These are phyloP conservation scores for Rutstroemia sp. DNA, from an alignment of 2,329 filamentous ascomycete species.

Conservation along the genomic window DNA sequence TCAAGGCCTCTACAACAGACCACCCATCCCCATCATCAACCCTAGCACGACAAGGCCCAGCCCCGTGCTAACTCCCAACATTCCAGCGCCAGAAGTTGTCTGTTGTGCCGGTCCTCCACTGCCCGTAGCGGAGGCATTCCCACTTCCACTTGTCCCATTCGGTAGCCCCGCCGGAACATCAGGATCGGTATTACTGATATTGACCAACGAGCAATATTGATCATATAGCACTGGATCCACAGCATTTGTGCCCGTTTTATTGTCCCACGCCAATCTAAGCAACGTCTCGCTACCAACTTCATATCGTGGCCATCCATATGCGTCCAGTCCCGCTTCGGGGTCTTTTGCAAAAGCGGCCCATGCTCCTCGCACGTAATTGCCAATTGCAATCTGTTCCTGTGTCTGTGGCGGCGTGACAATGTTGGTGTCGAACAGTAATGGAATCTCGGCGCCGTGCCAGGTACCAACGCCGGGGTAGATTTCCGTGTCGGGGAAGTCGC, in stretches of 20 bases:
- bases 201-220: not conserved
- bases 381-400: slow-evolving; percentile 25
- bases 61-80: too few relatives aligned
- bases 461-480: slow-evolving; percentile 28
- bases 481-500: slow-evolving; percentile 30
- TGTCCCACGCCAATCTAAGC: slow-evolving; percentile 11
- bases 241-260: slow-evolving; percentile 8
- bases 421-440: slow-evolving; percentile 27
- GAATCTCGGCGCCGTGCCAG: slow-evolving; percentile 31
- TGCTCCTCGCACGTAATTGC: slow-evolving; percentile 31
- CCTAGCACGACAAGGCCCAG: too few relatives aligned
- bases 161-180: too few relatives aligned
- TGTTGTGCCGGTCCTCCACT: too few relatives aligned
- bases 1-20: too few relatives aligned
- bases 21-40: too few relatives aligned
- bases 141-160: too few relatives aligned
- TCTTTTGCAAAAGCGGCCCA: slow-evolving; percentile 35
- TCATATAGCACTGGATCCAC: not conserved
- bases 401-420: slow-evolving; percentile 10
- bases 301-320: slow-evolving; percentile 21
- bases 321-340: slow-evolving; percentile 28
- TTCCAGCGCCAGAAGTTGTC: too few relatives aligned
- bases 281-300: slow-evolving; percentile 2
- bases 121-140: too few relatives aligned
- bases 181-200: not conserved